phyloP scores from a whole-genome alignment of 2,329 filamentous ascomycete species.

The Malbranchea cinnamomea region DNA sequence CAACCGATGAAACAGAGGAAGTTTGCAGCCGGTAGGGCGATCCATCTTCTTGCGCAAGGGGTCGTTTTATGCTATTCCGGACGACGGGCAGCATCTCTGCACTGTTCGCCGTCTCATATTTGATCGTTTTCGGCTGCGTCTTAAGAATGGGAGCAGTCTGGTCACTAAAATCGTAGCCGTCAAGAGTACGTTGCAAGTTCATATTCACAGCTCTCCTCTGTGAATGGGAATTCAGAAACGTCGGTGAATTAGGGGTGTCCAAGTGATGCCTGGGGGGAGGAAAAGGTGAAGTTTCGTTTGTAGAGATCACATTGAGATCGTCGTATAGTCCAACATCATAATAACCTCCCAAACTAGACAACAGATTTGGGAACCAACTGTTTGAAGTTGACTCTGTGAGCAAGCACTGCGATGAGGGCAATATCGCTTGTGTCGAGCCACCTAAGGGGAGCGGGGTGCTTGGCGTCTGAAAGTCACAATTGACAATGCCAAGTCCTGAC shows the following conservation, averaged over 20 bases:
- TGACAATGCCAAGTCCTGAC: constrained; percentile 20
- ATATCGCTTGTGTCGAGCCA: constrained; percentile 11
- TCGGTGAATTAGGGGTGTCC: constrained; percentile 4
- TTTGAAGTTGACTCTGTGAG: constrained; percentile 12
- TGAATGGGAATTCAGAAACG: constrained; percentile 5
- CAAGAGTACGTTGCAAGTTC: too few species aligned
- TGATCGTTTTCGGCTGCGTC: too few species aligned
- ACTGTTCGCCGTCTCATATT: too few species aligned
- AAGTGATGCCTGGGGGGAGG: constrained; percentile 1
- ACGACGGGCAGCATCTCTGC: too few species aligned
- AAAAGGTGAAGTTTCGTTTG: constrained; percentile 14
- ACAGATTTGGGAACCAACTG: constrained; percentile 12
- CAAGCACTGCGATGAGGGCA: constrained; percentile 13
- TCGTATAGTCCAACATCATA: constrained; percentile 14
- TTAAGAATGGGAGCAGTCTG: too few species aligned
- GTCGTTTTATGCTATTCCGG: too few species aligned
- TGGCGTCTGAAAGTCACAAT: constrained; percentile 14
- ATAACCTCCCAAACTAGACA: constrained; percentile 12
- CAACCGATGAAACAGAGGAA: too few species aligned
- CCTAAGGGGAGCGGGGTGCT: constrained; percentile 13
- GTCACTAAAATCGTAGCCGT: too few species aligned
- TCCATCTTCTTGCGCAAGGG: too few species aligned
- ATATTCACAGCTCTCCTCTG: background rate
- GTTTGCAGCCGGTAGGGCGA: constrained; percentile 12
- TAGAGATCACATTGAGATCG: constrained; percentile 12